A percentile compares a stretch with the other conserved stretches of the same genome.
Evolutionary conservation across 306 rosid species (phyloP).

Genomic region (Quercus robur): DNA sequence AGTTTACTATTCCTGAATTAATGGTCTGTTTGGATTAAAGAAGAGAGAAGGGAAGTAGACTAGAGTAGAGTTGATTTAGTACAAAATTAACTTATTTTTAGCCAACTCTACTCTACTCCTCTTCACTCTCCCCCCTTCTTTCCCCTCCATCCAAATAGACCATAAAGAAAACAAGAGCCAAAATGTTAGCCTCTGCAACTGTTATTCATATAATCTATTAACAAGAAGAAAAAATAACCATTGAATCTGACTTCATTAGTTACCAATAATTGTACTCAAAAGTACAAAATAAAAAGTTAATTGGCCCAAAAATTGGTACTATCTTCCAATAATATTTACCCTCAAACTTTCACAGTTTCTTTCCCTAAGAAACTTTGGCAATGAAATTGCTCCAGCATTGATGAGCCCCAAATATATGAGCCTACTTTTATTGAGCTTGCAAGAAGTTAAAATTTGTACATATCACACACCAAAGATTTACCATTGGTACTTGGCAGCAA

Average conservation of each 20-base stretch:
- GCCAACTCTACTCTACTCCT: no score
- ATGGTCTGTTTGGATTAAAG: no score
- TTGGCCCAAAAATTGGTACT: not conserved
- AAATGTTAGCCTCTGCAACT: not conserved
- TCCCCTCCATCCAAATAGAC: no score
- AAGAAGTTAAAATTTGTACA: not conserved
- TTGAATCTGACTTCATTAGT: not conserved
- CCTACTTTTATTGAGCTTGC: not conserved
- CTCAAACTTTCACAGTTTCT: not conserved
- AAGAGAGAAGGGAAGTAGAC: no score
- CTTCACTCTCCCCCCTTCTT: no score
- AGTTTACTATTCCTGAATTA: no score
- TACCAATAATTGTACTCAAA: not conserved
- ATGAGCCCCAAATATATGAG: not conserved
- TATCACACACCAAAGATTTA: slow-evolving; percentile 17
- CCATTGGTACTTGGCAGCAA: slow-evolving; percentile 92
- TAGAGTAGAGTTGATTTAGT: no score
- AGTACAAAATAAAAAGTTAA: not conserved
- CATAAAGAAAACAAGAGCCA: no score
- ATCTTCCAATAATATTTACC: not conserved
- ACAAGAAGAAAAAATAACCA: not conserved
- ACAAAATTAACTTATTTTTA: no score
- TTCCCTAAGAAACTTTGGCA: not conserved
- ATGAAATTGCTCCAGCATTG: not conserved
- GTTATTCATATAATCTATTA: not conserved